A percentile compares a stretch with the other conserved stretches of the same genome.
These are phyloP conservation scores for Aleurites moluccanus DNA, from an alignment of 441 rosid genomes.

Conservation along the genomic window DNA sequence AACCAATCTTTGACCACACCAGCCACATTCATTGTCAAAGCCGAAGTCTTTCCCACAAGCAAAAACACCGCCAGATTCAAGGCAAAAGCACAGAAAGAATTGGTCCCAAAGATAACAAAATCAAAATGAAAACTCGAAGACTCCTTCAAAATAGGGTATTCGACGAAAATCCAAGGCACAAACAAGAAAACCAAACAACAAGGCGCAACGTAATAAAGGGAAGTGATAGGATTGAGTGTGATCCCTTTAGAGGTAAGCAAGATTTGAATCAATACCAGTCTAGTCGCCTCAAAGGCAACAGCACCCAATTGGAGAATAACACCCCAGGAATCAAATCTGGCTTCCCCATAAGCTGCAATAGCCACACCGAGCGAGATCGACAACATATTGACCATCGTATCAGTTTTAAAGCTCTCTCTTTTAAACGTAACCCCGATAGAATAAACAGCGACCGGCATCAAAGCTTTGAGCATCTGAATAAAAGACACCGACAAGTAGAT, in stretches of 20 bases:
- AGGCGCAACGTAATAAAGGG: constrained; percentile 88
- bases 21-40: constrained; percentile 96
- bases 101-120: constrained; percentile 80
- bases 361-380: constrained; percentile 94
- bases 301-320: constrained; percentile 86
- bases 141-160: constrained; percentile 63
- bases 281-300: constrained; percentile 88
- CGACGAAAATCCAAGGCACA: constrained; percentile 91
- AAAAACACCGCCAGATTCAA: constrained; percentile 91
- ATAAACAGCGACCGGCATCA: constrained; percentile 97
- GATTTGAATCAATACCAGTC: constrained; percentile 91
- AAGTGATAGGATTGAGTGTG: constrained; percentile 77
- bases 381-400: constrained; percentile 83
- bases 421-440: constrained; percentile 78
- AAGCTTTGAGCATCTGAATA: constrained; percentile 94
- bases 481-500: constrained; percentile 88
- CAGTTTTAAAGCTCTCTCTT: constrained; percentile 68
- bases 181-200: constrained; percentile 79
- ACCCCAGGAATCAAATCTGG: constrained; percentile 86
- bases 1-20: constrained; percentile 98
- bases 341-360: constrained; percentile 88
- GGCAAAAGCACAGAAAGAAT: constrained; percentile 87
- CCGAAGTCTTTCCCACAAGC: constrained; percentile 94
- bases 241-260: constrained; percentile 87
- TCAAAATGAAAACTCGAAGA: constrained; percentile 83